A percentile compares a stretch with the other conserved stretches of the same genome.
Evolutionary conservation across 2,329 filamentous ascomycete species (phyloP).

Genomic region (Aspergillus sp.): DNA sequence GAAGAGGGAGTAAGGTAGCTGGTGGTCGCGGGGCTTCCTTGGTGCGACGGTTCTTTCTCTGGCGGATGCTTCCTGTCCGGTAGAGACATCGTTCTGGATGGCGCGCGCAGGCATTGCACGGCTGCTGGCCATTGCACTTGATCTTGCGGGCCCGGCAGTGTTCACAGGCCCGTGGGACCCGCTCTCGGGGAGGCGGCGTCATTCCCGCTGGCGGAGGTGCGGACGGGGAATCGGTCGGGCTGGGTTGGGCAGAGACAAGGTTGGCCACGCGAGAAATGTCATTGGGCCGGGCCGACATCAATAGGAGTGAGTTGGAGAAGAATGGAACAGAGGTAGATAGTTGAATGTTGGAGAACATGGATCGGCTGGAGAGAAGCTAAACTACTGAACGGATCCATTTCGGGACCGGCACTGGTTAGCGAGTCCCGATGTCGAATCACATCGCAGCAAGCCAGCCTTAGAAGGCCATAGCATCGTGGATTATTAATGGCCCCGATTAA

Average conservation of each 20-base stretch:
- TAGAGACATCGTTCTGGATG: constrained; percentile 11
- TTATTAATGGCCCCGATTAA: too few species aligned
- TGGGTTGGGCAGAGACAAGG: neutral
- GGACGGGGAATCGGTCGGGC: neutral
- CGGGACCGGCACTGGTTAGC: too few species aligned
- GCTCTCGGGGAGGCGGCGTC: constrained; percentile 7
- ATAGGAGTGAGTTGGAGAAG: neutral
- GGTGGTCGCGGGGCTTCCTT: constrained; percentile 8
- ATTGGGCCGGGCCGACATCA: neutral
- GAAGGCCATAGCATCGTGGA: too few species aligned
- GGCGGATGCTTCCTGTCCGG: constrained; percentile 14
- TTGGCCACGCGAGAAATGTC: neutral
- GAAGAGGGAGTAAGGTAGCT: constrained; percentile 11
- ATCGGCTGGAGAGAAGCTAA: too few species aligned
- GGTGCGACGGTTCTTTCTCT: constrained; percentile 10
- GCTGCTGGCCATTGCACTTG: constrained; percentile 17
- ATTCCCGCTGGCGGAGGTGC: neutral
- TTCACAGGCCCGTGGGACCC: constrained; percentile 17
- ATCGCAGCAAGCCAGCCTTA: too few species aligned
- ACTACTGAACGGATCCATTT: too few species aligned
- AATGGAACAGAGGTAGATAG: neutral
- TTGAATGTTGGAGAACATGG: neutral
- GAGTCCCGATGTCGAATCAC: too few species aligned
- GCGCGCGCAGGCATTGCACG: constrained; percentile 14
- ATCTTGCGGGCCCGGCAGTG: constrained; percentile 18